Conservation (phyloP, 306 rosid genomes). For the Gynostemma pentaphyllum region DNA sequence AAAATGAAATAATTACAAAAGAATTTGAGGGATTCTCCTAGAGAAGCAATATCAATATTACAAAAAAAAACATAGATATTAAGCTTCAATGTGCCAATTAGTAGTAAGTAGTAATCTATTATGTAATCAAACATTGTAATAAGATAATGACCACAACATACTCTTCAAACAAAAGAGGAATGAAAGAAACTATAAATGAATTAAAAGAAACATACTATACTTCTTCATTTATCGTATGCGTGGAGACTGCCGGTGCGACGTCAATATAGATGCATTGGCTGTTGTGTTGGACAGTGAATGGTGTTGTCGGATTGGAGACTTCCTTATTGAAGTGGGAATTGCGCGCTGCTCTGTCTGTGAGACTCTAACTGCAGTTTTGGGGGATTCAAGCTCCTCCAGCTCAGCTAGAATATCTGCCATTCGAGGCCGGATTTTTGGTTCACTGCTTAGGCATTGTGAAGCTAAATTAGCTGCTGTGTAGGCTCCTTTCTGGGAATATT, state of each 20-base stretch:
- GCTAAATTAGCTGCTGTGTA: constrained; percentile 63
- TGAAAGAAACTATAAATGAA: no score
- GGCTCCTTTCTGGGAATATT: constrained; percentile 79
- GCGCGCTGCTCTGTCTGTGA: constrained; percentile 27
- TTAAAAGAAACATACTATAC: no score
- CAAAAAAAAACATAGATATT: no score
- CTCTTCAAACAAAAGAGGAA: no score
- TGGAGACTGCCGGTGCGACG: constrained; percentile 21
- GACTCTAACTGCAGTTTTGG: constrained; percentile 32
- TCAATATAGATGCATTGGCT: not conserved
- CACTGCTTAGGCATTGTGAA: constrained; percentile 56
- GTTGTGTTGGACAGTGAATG: not conserved
- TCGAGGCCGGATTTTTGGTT: constrained; percentile 69
- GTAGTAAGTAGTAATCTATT: no score
- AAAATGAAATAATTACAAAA: no score
- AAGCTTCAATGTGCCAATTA: no score
- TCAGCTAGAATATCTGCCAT: constrained; percentile 63
- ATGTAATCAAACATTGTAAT: no score
- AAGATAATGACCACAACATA: no score
- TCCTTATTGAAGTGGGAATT: not conserved
- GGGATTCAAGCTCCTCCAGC: constrained; percentile 50
- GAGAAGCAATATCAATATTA: no score
- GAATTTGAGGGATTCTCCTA: no score
- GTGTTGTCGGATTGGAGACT: not conserved
- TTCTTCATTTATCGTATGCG: constrained; percentile 17